Evolutionary conservation across 495 filamentous ascomycete genomes (phyloP).

Genomic region (Tetracladium marchalianum): DNA sequence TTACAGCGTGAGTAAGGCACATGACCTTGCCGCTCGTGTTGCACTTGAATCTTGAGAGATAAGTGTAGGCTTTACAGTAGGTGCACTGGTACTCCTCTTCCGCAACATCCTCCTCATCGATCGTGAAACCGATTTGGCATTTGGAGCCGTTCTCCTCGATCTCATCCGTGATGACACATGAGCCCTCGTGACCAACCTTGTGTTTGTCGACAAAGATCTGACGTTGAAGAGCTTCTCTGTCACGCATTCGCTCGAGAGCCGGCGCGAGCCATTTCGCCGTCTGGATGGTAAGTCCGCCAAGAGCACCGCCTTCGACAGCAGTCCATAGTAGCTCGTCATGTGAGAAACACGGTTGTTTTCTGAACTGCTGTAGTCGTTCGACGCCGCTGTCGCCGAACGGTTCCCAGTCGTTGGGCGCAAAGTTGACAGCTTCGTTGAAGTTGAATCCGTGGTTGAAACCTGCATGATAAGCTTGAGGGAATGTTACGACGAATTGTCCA

Average conservation of each 20-base stretch:
- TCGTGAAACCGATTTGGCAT: conserved; percentile 23
- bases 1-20: conserved; percentile 70
- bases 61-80: conserved; percentile 87
- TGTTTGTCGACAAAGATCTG: conserved; percentile 57
- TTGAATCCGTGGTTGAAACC: conserved; percentile 97
- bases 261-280: conserved; percentile 92
- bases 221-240: conserved; percentile 61
- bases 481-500: conserved; percentile 93
- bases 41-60: conserved; percentile 84
- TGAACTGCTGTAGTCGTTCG: conserved; percentile 75
- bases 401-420: conserved; percentile 95
- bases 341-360: conserved; percentile 90
- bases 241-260: conserved; percentile 65
- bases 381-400: conserved; percentile 83
- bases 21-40: conserved; percentile 63
- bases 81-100: conserved; percentile 87
- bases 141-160: conserved; percentile 15
- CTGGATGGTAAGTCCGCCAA: conserved; percentile 71
- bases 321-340: conserved; percentile 95
- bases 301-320: conserved; percentile 53
- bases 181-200: conserved; percentile 25
- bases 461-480: conserved; percentile 85
- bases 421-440: conserved; percentile 98
- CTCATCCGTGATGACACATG: conserved; percentile 29
- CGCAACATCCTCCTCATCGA: conserved; percentile 53